Percentiles rank a stretch among this genome's conserved stretches.
These are phyloP conservation scores for Penicillium brasilianum DNA, from an alignment of 2,329 filamentous ascomycete genomes.

Conservation along the genomic window DNA sequence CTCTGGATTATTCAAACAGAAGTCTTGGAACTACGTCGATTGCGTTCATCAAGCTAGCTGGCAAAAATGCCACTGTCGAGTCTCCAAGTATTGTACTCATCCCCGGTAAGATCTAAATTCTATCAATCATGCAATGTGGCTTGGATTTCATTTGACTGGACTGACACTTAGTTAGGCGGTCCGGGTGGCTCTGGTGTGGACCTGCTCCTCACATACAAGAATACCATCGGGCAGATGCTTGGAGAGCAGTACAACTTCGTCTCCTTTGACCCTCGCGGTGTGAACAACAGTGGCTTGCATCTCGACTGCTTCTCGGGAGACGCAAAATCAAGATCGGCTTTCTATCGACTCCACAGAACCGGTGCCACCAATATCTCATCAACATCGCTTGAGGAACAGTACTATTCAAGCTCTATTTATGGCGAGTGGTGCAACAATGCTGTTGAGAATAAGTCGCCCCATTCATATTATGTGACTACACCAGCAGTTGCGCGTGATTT, in stretches of 20 bases:
- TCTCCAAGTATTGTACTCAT: not conserved
- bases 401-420: slow-evolving; percentile 30
- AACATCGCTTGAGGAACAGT: slow-evolving; percentile 37
- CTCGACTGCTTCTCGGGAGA: slow-evolving; percentile 34
- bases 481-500: not conserved
- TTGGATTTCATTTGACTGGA: not conserved
- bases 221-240: slow-evolving; percentile 35
- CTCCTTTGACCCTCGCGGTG: slow-evolving; percentile 51
- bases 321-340: slow-evolving; percentile 1
- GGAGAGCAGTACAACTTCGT: slow-evolving; percentile 52
- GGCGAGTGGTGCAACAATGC: slow-evolving; percentile 29
- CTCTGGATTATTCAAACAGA: not conserved
- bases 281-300: slow-evolving; percentile 41
- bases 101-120: not conserved
- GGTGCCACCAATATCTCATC: slow-evolving; percentile 30
- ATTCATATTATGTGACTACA: slow-evolving; percentile 16
- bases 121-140: not conserved
- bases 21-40: not conserved
- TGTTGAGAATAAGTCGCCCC: slow-evolving; percentile 17
- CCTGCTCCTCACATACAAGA: slow-evolving; percentile 18
- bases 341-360: slow-evolving; percentile 32
- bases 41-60: not conserved
- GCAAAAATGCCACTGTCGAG: not conserved
- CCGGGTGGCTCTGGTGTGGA: not conserved
- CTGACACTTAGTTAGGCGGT: not conserved